Evolutionary conservation across 192 early-diverging fungal genomes (phyloP).

Genomic region (Umbelopsis sp.): DNA sequence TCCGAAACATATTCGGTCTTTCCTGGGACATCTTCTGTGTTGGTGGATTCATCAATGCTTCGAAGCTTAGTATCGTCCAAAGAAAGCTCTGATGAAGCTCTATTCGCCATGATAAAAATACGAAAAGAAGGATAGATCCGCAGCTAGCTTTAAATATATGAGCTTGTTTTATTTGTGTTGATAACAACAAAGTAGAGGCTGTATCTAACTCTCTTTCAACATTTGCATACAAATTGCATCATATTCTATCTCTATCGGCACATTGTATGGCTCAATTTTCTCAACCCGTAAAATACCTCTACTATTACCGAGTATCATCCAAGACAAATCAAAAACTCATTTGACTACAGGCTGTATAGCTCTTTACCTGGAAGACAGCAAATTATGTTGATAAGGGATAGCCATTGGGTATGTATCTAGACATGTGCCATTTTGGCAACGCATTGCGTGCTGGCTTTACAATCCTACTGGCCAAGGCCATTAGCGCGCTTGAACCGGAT

Average conservation of each 20-base stretch:
- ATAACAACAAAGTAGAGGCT: background rate
- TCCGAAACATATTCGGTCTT: background rate
- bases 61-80: background rate
- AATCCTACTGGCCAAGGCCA: background rate
- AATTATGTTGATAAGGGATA: too few species aligned
- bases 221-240: slow-evolving; percentile 11
- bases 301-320: too few species aligned
- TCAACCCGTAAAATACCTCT: too few species aligned
- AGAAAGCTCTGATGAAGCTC: background rate
- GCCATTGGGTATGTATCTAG: too few species aligned
- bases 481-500: background rate
- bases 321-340: too few species aligned
- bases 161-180: background rate
- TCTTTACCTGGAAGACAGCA: too few species aligned
- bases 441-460: slow-evolving; percentile 4
- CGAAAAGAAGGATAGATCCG: background rate
- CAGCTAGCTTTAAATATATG: background rate
- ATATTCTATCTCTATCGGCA: background rate
- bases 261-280: too few species aligned
- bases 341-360: too few species aligned
- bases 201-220: background rate
- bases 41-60: background rate
- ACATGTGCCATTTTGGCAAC: slow-evolving; percentile 5
- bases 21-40: background rate
- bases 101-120: background rate